Base-by-base conservation (phyloP, 139 green algal genomes). In the Eudorina sp. region DNA sequence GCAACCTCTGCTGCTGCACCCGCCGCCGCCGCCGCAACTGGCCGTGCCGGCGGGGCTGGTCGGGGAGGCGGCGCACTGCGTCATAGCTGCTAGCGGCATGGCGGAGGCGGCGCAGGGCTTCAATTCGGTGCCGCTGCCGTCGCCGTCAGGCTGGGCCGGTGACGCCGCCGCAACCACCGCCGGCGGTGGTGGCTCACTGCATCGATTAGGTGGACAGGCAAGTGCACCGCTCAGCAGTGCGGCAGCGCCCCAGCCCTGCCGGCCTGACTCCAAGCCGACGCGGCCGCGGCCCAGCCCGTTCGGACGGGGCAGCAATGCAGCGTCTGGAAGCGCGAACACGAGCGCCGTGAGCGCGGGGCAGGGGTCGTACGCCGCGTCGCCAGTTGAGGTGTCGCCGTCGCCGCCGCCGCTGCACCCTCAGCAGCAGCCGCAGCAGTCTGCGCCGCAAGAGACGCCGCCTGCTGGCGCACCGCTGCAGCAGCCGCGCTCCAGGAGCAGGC, bases 241-340 rank as follows among this genome's bases (percentile, higher is more conserved):
- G 23, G 55, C 55, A 66, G 55, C 55, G 55, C 55, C 27, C 23
- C 55, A 23, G 7, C 8, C 55, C 29, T 25, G 23, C 7, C 55
- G 55, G 29, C 64, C 18, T 23, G 64, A 73, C 27, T 23, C 38
- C 14, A 75, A 79, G 19, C 14, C 73, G 25, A 81, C 45, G 29
- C 68, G 68, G 36, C 43, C 73, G 43, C 73, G 73, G 5, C 45
- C 73, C 25, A 81, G 73, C 45, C 73, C 73, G 34, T 81, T 81
- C 27, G 23, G 36, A 27, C 38, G 6, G 34, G n/a, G n/a, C n/a
- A n/a, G n/a, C n/a, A n/a, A n/a, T n/a, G n/a, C n/a, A n/a, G 31
- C 62, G 62, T 36, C 27, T 29, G 62, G 62, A 25, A 19, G 13
- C n/a, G 55, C 55, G 5, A 68, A 45, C 36, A 21, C 68, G 6